Base-by-base conservation (phyloP, 192 early-diverging fungal species). In the Coemansia sp. region DNA sequence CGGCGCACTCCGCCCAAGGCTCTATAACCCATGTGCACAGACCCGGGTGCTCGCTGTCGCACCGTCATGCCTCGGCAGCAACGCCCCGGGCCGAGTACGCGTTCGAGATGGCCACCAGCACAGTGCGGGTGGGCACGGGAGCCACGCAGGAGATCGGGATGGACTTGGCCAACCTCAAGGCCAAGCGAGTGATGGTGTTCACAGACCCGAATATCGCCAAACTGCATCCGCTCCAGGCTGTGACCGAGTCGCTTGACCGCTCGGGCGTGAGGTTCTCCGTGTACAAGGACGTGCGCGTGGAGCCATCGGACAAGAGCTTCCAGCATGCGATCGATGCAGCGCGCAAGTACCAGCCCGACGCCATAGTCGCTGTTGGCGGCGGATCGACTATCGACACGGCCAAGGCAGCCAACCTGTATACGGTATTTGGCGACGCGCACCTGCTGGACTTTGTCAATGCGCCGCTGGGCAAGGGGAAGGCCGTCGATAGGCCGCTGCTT, bases 361-460 rank as follows among this genome's bases (percentile, higher is more conserved):
- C 87, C 6, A 87, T 94, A 61, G 71, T 94, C 11, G 91, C 91
- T 20, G 91, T 94, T 2, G 91, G 91, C 35, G 91, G 91, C 39
- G 91, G 91, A 14, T 89, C 86, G 4, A 87, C 87, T 21, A 91
- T 94, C 39, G 91, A 94, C 60, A 94, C 91, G 13, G 80, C 87
- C 40, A 94, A 94, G 58, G 91, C 89, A 21, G 91, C 91, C 38
- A 94, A 91, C 53, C 63, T 94, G 63, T 94, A 91, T 60, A 75
- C 81, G 10, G 69, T 80, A 37, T 87, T 88, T 60, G 83, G 83
- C 12, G 81, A 91, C 1, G 88, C 85, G 5, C 87, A 90, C 32
- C 80, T 94, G 39, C 50, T 94, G 46, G 91, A 92, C 57, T 94
- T 94, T 76, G 91, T 94, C 44, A 94, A 94, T 53, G 85, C 87